Evolutionary conservation across 1,284 basidiomycete species (phyloP).

Genomic region (Malassezia equina): DNA sequence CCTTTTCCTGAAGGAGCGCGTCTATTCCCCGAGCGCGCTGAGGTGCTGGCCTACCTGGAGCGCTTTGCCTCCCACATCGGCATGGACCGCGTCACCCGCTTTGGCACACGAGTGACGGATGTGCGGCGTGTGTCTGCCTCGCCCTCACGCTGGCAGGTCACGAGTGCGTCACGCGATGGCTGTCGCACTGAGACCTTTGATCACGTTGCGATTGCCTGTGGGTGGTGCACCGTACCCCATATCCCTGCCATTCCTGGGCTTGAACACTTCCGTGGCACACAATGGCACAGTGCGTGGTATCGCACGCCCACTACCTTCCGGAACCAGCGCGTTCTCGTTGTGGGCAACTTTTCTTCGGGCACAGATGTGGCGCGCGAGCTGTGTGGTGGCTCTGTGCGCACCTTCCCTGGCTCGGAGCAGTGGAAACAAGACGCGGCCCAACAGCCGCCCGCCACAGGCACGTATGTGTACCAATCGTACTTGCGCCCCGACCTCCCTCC

Average conservation of each 20-base stretch:
- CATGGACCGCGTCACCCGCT: conserved; percentile 35
- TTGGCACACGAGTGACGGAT: conserved; percentile 47
- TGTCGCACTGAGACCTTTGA: conserved; percentile 19
- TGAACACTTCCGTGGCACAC: conserved; percentile 46
- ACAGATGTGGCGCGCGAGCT: conserved; percentile 54
- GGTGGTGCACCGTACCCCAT: conserved; percentile 52
- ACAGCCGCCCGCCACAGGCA: background rate
- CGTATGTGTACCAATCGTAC: conserved; percentile 25
- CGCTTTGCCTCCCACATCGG: conserved; percentile 32
- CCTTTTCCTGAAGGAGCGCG: conserved; percentile 22
- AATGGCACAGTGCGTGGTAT: conserved; percentile 52
- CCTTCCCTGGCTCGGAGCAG: conserved; percentile 7
- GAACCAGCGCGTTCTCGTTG: conserved; percentile 50
- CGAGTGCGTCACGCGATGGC: background rate
- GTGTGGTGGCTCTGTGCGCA: conserved; percentile 25
- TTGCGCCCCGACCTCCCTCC: conserved; percentile 26
- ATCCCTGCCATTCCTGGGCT: conserved; percentile 50
- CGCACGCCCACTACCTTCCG: conserved; percentile 44
- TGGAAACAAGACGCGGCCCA: conserved; percentile 11
- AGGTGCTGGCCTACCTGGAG: conserved; percentile 49
- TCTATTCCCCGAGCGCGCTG: conserved; percentile 21
- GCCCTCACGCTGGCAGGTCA: conserved; percentile 13
- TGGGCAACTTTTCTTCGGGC: conserved; percentile 53
- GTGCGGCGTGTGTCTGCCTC: conserved; percentile 18
- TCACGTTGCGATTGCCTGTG: conserved; percentile 48